Conservation (phyloP, 768 basidiomycete genomes). For the Collybiopsis confluens region DNA sequence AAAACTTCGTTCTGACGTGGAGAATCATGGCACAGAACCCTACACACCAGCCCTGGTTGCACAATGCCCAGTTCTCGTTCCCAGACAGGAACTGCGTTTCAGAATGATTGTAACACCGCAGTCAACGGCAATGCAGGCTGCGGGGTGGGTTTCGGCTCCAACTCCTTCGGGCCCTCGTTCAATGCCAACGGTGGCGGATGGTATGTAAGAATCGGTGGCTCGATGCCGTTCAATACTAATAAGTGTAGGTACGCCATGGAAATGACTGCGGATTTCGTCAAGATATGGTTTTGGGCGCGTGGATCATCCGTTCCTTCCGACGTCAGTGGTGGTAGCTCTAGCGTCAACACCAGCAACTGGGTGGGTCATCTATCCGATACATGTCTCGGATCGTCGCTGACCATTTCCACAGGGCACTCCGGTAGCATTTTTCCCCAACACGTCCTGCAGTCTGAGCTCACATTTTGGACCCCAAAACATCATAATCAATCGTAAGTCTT, state of each 20-base stretch:
- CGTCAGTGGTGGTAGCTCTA: constrained; percentile 15
- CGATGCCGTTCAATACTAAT: constrained; percentile 4
- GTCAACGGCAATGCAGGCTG: constrained; percentile 37
- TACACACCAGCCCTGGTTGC: constrained; percentile 33
- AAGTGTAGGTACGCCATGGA: constrained; percentile 37
- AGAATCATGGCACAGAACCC: constrained; percentile 19
- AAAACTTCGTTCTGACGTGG: background rate
- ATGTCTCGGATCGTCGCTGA: too few relatives aligned
- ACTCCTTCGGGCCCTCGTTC: constrained; percentile 16
- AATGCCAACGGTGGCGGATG: constrained; percentile 34
- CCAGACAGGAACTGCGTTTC: constrained; percentile 9
- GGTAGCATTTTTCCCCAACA: constrained; percentile 28
- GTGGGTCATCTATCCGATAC: constrained; percentile 13
- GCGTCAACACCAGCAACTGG: constrained; percentile 25
- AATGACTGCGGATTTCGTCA: constrained; percentile 27
- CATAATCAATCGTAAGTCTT: constrained; percentile 23
- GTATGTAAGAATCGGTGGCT: constrained; percentile 13
- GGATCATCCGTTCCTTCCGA: constrained; percentile 20
- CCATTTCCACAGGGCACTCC: constrained; percentile 25
- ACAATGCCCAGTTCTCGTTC: constrained; percentile 1
- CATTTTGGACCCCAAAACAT: constrained; percentile 31
- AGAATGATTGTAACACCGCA: constrained; percentile 31
- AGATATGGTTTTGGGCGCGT: constrained; percentile 43
- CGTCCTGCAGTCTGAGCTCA: constrained; percentile 30
- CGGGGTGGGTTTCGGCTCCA: constrained; percentile 17